Evolutionary conservation across 768 basidiomycete genomes (phyloP).

Genomic region (Termitomyces sp.): DNA sequence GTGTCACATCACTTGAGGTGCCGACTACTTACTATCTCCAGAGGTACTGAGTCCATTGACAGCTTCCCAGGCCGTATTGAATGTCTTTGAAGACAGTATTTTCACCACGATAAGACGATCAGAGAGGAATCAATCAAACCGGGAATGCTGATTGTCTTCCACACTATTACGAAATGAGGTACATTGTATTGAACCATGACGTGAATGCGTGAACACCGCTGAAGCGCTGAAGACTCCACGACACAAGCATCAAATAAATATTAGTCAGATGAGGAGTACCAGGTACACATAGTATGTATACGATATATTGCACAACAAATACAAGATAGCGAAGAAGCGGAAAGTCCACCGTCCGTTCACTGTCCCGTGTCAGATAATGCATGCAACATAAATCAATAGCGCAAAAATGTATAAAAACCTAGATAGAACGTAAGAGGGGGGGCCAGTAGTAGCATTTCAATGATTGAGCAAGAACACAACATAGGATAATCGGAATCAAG

Average conservation of each 20-base stretch:
- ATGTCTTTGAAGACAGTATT: no score
- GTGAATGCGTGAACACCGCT: not conserved
- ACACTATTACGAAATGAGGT: no score
- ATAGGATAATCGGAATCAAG: conserved; percentile 9
- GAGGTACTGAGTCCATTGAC: no score
- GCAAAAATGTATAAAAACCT: conserved; percentile 13
- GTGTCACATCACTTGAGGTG: no score
- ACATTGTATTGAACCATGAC: no score
- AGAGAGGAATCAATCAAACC: no score
- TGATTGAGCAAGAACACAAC: not conserved
- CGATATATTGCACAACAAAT: conserved; percentile 30
- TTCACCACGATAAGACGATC: no score
- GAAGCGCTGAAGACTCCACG: not conserved
- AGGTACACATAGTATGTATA: conserved; percentile 4
- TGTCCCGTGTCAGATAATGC: conserved; percentile 37
- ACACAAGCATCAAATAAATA: not conserved
- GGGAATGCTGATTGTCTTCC: no score
- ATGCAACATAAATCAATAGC: conserved; percentile 12
- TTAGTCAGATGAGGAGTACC: not conserved
- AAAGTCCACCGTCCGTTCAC: conserved; percentile 50
- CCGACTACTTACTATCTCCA: no score
- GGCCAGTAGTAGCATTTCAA: not conserved
- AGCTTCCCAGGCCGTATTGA: no score
- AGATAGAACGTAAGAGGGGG: not conserved
- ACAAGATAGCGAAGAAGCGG: conserved; percentile 48